Evolutionary conservation across 495 filamentous ascomycete species (phyloP).

Genomic region (Neurospora pannonica): DNA sequence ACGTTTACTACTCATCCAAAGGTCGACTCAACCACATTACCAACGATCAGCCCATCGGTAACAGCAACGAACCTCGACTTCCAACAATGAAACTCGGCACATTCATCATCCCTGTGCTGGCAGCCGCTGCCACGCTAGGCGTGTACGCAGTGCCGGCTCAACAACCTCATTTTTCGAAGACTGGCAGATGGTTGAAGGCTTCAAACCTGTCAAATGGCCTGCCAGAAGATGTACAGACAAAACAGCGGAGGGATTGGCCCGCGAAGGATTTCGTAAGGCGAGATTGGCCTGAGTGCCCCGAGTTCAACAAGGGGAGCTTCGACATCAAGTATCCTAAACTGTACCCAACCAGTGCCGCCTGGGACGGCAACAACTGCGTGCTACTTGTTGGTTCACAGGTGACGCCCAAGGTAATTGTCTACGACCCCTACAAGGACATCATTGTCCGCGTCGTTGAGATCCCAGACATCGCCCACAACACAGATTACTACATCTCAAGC

Average conservation of each 20-base stretch:
- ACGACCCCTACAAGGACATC: background rate
- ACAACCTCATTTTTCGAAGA: background rate
- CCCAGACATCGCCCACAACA: background rate
- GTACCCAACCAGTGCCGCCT: background rate
- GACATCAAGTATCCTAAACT: background rate
- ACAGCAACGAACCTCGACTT: background rate
- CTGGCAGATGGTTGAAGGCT: background rate
- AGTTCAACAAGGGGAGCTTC: background rate
- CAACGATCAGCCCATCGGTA: background rate
- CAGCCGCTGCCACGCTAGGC: background rate
- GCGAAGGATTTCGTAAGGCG: background rate
- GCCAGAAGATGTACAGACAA: background rate
- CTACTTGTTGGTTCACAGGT: background rate
- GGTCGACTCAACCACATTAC: background rate
- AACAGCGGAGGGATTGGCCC: background rate
- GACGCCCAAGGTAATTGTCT: background rate
- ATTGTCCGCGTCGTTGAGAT: background rate
- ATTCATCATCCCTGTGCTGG: background rate
- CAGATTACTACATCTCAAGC: background rate
- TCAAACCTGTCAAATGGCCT: background rate
- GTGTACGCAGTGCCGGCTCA: background rate
- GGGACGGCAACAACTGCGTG: background rate
- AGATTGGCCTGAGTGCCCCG: background rate
- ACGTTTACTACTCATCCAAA: background rate
- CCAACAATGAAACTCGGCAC: background rate